Evolutionary conservation across 2,329 filamentous ascomycete genomes (phyloP).

Genomic region (Ophiostoma pallidulum): DNA sequence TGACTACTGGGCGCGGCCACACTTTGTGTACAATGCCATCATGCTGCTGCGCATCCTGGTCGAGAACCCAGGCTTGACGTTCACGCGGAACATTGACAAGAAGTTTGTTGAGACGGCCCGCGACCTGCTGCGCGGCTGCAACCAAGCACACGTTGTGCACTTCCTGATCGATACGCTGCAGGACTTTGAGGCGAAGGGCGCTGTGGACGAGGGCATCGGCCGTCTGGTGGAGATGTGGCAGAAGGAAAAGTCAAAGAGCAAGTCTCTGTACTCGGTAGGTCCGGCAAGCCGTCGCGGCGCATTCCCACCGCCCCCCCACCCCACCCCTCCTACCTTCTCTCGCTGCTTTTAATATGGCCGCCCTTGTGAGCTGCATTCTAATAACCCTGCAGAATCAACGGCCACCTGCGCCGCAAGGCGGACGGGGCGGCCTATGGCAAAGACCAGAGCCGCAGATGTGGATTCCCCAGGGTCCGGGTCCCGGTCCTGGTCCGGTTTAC

Average conservation of each 20-base stretch:
- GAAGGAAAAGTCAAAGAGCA: slow-evolving; percentile 66
- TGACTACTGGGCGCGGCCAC: slow-evolving; percentile 54
- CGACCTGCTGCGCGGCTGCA: slow-evolving; percentile 59
- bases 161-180: slow-evolving; percentile 82
- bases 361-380: no score
- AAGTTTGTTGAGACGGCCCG: slow-evolving; percentile 73
- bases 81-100: slow-evolving; percentile 82
- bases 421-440: slow-evolving; percentile 12
- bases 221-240: slow-evolving; percentile 78
- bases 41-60: slow-evolving; percentile 89
- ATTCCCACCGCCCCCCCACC: neutral
- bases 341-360: no score
- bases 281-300: neutral
- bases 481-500: no score
- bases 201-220: slow-evolving; percentile 62
- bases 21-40: slow-evolving; percentile 87
- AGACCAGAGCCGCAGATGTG: slow-evolving; percentile 4
- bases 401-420: neutral
- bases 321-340: neutral
- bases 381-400: neutral
- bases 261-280: slow-evolving; percentile 42
- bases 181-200: slow-evolving; percentile 61
- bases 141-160: slow-evolving; percentile 70
- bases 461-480: neutral
- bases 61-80: slow-evolving; percentile 83